Evolutionary conservation across 768 basidiomycete species (phyloP).

Genomic region (Leccinellum rugosiceps): DNA sequence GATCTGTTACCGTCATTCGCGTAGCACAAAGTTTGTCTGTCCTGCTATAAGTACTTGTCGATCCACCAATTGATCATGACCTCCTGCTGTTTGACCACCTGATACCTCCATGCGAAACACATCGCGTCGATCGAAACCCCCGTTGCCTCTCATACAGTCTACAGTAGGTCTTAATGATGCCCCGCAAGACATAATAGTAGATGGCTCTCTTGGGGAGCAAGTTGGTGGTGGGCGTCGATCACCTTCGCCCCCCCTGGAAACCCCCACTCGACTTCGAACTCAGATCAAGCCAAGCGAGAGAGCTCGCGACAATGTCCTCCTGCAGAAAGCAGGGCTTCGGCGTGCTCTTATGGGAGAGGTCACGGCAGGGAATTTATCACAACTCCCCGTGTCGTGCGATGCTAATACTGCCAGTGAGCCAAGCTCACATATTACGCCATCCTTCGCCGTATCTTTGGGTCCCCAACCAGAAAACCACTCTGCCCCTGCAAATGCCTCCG

Average conservation of each 20-base stretch:
- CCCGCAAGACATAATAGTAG: no score
- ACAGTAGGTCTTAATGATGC: no score
- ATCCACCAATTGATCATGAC: no score
- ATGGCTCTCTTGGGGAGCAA: no score
- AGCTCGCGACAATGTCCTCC: not conserved
- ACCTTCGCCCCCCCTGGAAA: not conserved
- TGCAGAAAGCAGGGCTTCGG: not conserved
- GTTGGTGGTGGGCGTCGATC: not conserved
- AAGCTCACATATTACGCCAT: not conserved
- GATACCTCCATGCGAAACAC: no score
- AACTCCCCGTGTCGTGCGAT: no score
- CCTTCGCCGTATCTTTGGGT: not conserved
- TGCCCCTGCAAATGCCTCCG: not conserved
- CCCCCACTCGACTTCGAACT: not conserved
- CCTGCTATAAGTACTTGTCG: no score
- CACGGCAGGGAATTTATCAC: not conserved
- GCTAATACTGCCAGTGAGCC: not conserved
- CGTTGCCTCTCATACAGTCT: no score
- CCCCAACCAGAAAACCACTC: not conserved
- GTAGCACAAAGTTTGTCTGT: no score
- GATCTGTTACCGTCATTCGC: no score
- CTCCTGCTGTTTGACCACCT: no score
- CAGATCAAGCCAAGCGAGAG: not conserved
- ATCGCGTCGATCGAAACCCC: no score
- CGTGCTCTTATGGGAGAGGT: not conserved